Evolutionary conservation across 2,329 filamentous ascomycete species (phyloP), one percentile per base, ranked within the genome.

Genomic region (Aspergillus pseudonomiae): DNA sequence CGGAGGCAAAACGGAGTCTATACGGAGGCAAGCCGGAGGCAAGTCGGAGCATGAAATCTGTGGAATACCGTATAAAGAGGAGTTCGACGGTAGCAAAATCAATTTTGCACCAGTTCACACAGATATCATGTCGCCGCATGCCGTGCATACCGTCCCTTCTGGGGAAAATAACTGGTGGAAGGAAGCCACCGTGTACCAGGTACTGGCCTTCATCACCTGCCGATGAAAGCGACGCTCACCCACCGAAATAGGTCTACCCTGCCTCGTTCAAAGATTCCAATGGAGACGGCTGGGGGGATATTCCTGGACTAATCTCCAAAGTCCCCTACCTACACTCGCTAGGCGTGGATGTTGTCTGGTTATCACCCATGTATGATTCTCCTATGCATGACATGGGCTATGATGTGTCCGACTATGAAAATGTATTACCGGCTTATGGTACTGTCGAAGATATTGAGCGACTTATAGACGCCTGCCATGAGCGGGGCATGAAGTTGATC

Each of bases 351-450:
- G 83, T 88, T 6, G 80, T 92, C 56, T 92, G 89, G 89, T 77
- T 89, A 0, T 90, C 85, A 43, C 90, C 89, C 10, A 86, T 89
- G 73, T 88, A 86, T 71, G 84, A 87, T 65, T 85, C 82, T 1
- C 89, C 89, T 0, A 86, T 89, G 71, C 79, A 86, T 2, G 89
- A 91, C 69, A 89, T 91, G 88, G 89, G 88, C 45, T 91, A 91
- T 72, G 89, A 91, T 71, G 86, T 91, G 53, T 83, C 85, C 32
- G 83, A 91, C 73, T 91, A 91, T 65, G 83, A 88, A 69, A 79
- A 81, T 7, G 84, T 91, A 14, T 82, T 90, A 69, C 74, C 79
- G 1, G 82, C 83, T 0, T 91, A 90, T 69, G 89, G 89, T 45
- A 87, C 86, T 0, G 76, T 91, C 0, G 76, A 80, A 57, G 87